Base-by-base conservation (phyloP, 148 eudicot species). In the Limonium bicolor region DNA sequence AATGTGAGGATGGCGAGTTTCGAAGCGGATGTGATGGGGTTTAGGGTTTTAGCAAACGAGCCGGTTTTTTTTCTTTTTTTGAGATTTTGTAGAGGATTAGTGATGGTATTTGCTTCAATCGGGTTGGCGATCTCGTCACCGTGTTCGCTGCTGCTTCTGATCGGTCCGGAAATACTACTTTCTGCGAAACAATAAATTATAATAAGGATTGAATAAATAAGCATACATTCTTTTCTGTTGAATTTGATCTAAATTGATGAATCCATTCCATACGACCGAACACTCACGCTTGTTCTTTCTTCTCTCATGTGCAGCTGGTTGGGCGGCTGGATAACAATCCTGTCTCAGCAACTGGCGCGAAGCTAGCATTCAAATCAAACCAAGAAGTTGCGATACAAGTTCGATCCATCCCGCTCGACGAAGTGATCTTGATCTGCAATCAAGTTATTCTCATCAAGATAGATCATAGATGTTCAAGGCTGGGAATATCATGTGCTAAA, bases 1-100 rank as follows among this genome's bases (percentile, higher is more conserved):
- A 86, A 87, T 87, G 88, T 87, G 54, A 94, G 96, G 2, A 87
- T 87, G 96, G 96, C 94, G 3, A 63, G 54, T n/a, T 86, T 87
- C 51, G 96, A 94, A 2, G 96, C 94, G 4, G 88, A 94, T 25
- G 94, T 76, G 11, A 87, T 87, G 94, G 96, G 96, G 38, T 74
- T 82, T 38, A 59, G 61, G 48, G 96, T 82, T 42, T 51, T 82
- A 51, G 75, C 88, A 0, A 82, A 82, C 36, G 96, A 87, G 59
- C 96, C 96, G 4, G 96, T 87, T 33, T 71, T 87, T 27, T n/a
- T n/a, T n/a, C n/a, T n/a, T n/a, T n/a, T n/a, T n/a, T n/a, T n/a
- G n/a, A 87, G 90, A 87, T 82, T 45, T 70, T 87, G 66, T 94
- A 87, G 64, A 82, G 85, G 67, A 65, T 82, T 55, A 82, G 96